phyloP scores from a whole-genome alignment of 306 rosid genomes.

The Gynostemma pentaphyllum region DNA sequence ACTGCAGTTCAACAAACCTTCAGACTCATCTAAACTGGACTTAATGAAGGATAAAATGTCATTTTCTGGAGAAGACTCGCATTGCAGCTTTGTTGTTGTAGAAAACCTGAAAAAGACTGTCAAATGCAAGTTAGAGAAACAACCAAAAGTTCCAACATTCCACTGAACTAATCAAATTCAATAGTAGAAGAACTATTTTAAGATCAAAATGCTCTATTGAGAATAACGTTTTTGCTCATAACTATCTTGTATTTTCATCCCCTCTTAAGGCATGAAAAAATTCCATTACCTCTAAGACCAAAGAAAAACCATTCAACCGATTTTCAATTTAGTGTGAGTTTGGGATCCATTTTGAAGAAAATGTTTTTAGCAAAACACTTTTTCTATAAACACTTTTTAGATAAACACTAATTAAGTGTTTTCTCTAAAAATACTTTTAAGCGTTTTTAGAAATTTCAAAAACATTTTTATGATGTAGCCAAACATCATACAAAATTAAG shows the following conservation, averaged over 20 bases:
- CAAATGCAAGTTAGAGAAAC: conserved; percentile 37
- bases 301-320: background rate
- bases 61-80: conserved; percentile 24
- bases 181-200: background rate
- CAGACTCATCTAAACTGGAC: conserved; percentile 38
- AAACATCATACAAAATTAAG: too few species aligned
- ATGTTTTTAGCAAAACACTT: too few species aligned
- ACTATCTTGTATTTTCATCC: background rate
- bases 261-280: too few species aligned
- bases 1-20: conserved; percentile 35
- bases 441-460: too few species aligned
- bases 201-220: background rate
- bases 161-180: background rate
- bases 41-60: conserved; percentile 54
- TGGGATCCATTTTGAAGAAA: too few species aligned
- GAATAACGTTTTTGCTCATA: background rate
- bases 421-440: too few species aligned
- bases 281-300: too few species aligned
- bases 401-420: too few species aligned
- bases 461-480: too few species aligned
- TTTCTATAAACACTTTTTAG: too few species aligned
- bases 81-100: conserved; percentile 29
- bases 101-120: conserved; percentile 55
- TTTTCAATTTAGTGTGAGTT: too few species aligned
- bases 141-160: background rate